These are phyloP conservation scores for Penicillium sp. DNA, from an alignment of 2,329 filamentous ascomycete genomes.

Conservation along the genomic window DNA sequence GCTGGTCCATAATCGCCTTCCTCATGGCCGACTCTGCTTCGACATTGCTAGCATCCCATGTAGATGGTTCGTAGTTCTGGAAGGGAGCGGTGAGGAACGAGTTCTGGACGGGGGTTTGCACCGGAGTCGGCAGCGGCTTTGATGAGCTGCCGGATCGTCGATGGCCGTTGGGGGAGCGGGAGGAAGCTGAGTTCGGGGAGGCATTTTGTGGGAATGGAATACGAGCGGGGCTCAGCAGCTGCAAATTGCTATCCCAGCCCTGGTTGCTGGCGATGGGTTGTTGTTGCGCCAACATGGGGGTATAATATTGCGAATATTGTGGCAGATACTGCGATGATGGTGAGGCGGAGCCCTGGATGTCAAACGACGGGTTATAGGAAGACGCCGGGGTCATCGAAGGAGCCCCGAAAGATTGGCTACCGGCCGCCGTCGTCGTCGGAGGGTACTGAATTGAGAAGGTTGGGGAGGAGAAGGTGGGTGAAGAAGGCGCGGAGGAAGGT, in stretches of 20 bases:
- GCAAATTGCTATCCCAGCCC: constrained; percentile 45
- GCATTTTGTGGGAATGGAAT: constrained; percentile 47
- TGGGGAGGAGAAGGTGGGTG: constrained; percentile 39
- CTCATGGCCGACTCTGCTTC: constrained; percentile 66
- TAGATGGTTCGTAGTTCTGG: constrained; percentile 52
- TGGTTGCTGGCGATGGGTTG: constrained; percentile 43
- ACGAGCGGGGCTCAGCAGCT: constrained; percentile 44
- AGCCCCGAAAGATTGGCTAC: constrained; percentile 42
- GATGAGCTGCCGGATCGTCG: constrained; percentile 48
- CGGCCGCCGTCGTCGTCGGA: constrained; percentile 35
- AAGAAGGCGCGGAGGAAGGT: constrained; percentile 46
- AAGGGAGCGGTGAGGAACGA: constrained; percentile 56
- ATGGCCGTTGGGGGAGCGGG: constrained; percentile 46
- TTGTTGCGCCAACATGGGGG: constrained; percentile 51
- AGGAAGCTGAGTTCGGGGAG: constrained; percentile 52
- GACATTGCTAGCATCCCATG: constrained; percentile 49
- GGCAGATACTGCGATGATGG: constrained; percentile 41
- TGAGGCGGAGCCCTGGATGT: constrained; percentile 41
- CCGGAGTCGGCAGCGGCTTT: constrained; percentile 62
- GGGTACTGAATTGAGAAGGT: constrained; percentile 38
- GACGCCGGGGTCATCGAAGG: constrained; percentile 50
- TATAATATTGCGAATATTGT: constrained; percentile 41
- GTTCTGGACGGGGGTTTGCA: constrained; percentile 60
- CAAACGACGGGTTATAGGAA: constrained; percentile 47
- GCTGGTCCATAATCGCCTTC: constrained; percentile 60